A percentile compares a stretch with the other conserved stretches of the same genome.
Conservation (phyloP, 2,329 filamentous ascomycete species). For the Colletotrichum caudatum region DNA sequence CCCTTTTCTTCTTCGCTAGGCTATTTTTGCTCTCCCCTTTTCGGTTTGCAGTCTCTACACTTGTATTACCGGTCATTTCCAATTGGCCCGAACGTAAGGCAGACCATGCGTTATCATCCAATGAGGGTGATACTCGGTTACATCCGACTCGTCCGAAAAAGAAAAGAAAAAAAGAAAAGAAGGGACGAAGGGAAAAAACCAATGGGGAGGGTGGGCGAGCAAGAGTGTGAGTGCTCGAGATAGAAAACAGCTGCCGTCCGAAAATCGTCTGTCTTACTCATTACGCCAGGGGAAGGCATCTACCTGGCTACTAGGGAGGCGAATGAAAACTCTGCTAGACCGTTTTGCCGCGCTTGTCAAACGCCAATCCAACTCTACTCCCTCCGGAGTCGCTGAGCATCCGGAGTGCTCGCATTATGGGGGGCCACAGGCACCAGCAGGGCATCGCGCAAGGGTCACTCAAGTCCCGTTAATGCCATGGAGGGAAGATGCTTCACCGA, state of each 20-base stretch:
- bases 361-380: conserved; percentile 24
- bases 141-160: not conserved
- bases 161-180: not conserved
- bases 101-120: not conserved
- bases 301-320: too few relatives aligned
- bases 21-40: too few relatives aligned
- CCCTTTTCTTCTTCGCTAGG: too few relatives aligned
- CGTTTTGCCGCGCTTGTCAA: conserved; percentile 17
- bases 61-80: not conserved
- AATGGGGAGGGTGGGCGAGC: too few relatives aligned
- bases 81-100: not conserved
- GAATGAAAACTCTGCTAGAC: conserved; percentile 3
- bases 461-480: conserved; percentile 27
- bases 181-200: too few relatives aligned
- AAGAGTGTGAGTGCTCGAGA: not conserved
- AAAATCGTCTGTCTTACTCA: not conserved
- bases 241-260: not conserved
- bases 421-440: not conserved
- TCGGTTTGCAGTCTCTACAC: too few relatives aligned
- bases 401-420: conserved; percentile 1
- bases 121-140: not conserved
- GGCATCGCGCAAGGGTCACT: not conserved
- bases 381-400: conserved; percentile 10
- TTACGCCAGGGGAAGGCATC: not conserved
- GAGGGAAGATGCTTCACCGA: conserved; percentile 28